Conservation (phyloP, 257 asterid genomes). For the Solanum sejunctum region DNA sequence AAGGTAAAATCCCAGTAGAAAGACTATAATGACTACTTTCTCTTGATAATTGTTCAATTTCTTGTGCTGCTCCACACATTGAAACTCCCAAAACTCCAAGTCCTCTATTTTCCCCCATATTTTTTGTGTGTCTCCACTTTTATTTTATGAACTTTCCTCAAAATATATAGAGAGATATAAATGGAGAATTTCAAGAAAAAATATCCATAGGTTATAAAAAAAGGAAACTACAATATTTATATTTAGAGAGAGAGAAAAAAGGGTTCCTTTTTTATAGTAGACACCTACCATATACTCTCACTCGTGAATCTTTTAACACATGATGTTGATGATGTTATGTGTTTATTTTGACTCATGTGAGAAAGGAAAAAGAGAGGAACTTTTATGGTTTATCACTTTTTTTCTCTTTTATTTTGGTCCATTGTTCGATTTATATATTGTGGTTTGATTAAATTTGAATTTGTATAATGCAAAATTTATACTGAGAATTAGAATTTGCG, state of each 20-base stretch:
- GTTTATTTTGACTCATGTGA: not conserved
- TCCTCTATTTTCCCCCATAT: slow-evolving; percentile 2
- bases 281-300: not conserved
- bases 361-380: not conserved
- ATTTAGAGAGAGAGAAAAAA: not conserved
- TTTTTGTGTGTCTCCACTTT: not conserved
- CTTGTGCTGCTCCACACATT: slow-evolving; percentile 31
- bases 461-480: not conserved
- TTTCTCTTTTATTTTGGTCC: not conserved
- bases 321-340: not conserved
- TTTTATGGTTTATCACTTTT: not conserved
- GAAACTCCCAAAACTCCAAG: slow-evolving; percentile 22
- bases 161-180: not conserved
- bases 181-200: not conserved
- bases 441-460: not conserved
- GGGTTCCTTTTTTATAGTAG: not conserved
- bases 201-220: not conserved
- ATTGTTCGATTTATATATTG: not conserved
- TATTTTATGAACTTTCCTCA: not conserved
- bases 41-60: slow-evolving; percentile 30
- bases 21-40: slow-evolving; percentile 39
- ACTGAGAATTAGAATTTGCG: too few species aligned
- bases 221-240: too few species aligned
- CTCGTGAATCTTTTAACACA: not conserved
- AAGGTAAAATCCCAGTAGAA: slow-evolving; percentile 40